phyloP scores from a whole-genome alignment of 768 basidiomycete genomes.

The Psilocybe azurescens region DNA sequence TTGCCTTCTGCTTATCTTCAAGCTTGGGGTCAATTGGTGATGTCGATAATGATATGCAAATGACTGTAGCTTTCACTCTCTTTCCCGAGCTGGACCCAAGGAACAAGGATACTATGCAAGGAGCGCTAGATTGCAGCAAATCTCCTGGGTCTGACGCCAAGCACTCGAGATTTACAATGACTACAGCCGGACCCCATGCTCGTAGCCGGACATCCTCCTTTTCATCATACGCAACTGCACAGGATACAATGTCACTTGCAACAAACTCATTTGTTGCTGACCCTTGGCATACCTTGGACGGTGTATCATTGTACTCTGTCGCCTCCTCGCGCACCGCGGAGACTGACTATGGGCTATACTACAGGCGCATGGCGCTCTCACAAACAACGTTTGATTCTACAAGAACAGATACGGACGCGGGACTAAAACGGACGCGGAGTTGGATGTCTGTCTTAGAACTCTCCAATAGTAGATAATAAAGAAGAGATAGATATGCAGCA shows the following conservation, averaged over 20 bases:
- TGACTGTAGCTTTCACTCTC: neutral
- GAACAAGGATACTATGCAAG: no score
- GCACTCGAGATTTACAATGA: neutral
- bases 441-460: no score
- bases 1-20: neutral
- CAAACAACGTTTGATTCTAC: neutral
- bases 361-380: neutral
- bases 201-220: neutral
- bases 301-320: neutral
- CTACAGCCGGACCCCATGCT: neutral
- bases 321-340: neutral
- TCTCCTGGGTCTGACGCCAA: neutral
- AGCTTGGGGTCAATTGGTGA: neutral
- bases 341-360: slow-evolving; percentile 2
- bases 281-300: neutral
- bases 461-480: no score
- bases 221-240: neutral
- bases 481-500: no score
- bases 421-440: no score
- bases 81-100: neutral
- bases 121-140: no score
- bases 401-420: no score
- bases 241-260: neutral
- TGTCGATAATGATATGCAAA: neutral
- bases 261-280: neutral